phyloP scores from a whole-genome alignment of 202 grass and related monocot genomes.

The Carex sylvatica region DNA sequence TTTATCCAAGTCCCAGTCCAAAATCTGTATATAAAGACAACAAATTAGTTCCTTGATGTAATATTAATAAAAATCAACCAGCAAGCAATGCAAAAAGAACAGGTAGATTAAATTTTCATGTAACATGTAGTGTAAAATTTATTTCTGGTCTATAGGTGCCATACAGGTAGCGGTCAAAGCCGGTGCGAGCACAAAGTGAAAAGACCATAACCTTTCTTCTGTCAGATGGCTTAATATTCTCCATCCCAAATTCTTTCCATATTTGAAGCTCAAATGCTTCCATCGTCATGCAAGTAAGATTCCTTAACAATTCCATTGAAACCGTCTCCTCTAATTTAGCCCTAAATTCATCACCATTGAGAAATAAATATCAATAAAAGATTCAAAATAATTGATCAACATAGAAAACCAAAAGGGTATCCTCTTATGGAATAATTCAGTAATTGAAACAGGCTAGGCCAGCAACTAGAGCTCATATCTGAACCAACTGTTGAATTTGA shows the following conservation, averaged over 20 bases:
- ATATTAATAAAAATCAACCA: neutral
- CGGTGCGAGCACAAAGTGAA: neutral
- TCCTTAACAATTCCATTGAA: constrained; percentile 38
- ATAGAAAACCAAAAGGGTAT: neutral
- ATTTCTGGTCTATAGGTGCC: neutral
- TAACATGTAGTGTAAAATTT: neutral
- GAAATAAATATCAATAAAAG: constrained; percentile 7
- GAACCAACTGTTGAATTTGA: neutral
- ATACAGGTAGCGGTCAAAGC: neutral
- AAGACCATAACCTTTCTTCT: constrained; percentile 51
- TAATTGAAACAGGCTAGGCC: neutral
- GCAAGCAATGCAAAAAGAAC: neutral
- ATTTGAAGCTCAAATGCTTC: constrained; percentile 48
- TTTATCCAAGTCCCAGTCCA: constrained; percentile 48
- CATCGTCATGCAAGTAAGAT: constrained; percentile 39
- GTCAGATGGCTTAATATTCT: constrained; percentile 33
- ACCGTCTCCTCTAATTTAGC: constrained; percentile 54
- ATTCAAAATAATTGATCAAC: neutral
- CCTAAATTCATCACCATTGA: constrained; percentile 26
- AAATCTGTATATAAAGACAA: constrained; percentile 40
- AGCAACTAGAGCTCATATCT: neutral
- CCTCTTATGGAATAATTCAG: neutral
- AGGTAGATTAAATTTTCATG: neutral
- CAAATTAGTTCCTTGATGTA: neutral
- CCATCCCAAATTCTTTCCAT: constrained; percentile 44